Evolutionary conservation across 805 yeast species (phyloP), one percentile per base, ranked within the genome.

Genomic region (Candida namnaoensis): DNA sequence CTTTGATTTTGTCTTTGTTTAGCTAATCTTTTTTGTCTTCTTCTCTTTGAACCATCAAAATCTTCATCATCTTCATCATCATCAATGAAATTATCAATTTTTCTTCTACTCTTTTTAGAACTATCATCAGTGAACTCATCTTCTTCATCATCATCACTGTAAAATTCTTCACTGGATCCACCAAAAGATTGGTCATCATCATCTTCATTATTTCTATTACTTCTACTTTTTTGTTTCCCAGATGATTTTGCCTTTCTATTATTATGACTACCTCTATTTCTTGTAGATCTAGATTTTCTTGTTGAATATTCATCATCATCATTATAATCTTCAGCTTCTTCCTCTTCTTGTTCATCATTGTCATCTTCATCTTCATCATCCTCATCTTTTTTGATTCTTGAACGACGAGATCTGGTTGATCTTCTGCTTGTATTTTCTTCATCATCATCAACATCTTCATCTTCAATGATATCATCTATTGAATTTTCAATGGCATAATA

Each of bases 121-220:
- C n/a, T 48, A 34, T 39, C 38, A 10, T 25, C 44, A 14, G 32
- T 38, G n/a, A 34, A 34, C 10, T 42, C 51, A 33, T 35, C 38
- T 13, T 41, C 50, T 3, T 46, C 54, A 19, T 53, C 61, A 28
- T 51, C 58, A 2, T 52, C 63, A 12, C 51, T 56, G 13, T 58
- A 66, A 66, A 68, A 49, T 54, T 74, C 79, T 46, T 69, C 61
- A 30, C n/a, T 30, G 6, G 32, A 30, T n/a, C 56, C 66, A 26
- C 56, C 54, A 35, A 59, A 59, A 2, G 52, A 60, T n/a, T n/a
- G n/a, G 0, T 54, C 62, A n/a, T 56, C 64, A 5, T 55, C 62
- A 24, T 54, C 61, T 1, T 44, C 56, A 30, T 53, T 56, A 5
- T 38, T 34, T 34, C 45, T 6, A 38, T 44, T 26, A 43, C 48